Percentiles rank a stretch among this genome's conserved stretches.
These are phyloP conservation scores for Septoria petroselini DNA, from an alignment of 2,329 filamentous ascomycete genomes.

Conservation along the genomic window DNA sequence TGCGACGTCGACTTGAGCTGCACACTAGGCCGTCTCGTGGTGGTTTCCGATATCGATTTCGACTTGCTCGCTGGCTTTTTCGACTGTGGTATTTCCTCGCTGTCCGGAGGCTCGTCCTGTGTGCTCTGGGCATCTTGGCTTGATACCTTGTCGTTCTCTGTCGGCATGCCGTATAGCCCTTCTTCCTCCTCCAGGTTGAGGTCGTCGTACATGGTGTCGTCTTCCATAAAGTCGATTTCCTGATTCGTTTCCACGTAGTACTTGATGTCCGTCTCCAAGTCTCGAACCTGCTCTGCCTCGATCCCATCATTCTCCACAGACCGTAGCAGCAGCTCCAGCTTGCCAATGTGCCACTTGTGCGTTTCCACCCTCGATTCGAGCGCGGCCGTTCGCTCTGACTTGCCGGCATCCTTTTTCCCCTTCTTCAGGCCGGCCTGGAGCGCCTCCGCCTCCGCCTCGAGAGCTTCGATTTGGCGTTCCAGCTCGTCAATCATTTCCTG, in stretches of 20 bases:
- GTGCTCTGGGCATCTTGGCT: constrained; percentile 92
- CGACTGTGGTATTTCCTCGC: constrained; percentile 47
- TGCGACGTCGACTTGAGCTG: constrained; percentile 71
- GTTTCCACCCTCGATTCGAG: constrained; percentile 81
- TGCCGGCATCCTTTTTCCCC: constrained; percentile 85
- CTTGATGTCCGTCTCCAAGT: constrained; percentile 85
- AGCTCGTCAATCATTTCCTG: constrained; percentile 85
- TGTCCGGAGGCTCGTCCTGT: constrained; percentile 76
- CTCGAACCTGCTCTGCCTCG: constrained; percentile 80
- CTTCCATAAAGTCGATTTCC: constrained; percentile 86
- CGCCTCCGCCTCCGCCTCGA: constrained; percentile 84
- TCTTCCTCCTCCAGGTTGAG: constrained; percentile 90
- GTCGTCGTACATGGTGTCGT: constrained; percentile 94
- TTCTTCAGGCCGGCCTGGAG: constrained; percentile 91
- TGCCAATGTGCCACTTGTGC: constrained; percentile 94
- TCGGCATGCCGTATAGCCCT: constrained; percentile 72
- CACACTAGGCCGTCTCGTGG: constrained; percentile 71
- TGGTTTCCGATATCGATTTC: constrained; percentile 60
- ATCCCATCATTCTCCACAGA: constrained; percentile 90
- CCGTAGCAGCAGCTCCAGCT: constrained; percentile 84
- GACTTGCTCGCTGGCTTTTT: constrained; percentile 36
- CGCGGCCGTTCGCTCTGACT: constrained; percentile 82
- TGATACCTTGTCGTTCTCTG: constrained; percentile 82
- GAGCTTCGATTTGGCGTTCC: constrained; percentile 85
- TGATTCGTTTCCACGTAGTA: constrained; percentile 92